These are phyloP conservation scores for Pleurotus pulmonarius DNA, from an alignment of 768 basidiomycete species.

Conservation along the genomic window DNA sequence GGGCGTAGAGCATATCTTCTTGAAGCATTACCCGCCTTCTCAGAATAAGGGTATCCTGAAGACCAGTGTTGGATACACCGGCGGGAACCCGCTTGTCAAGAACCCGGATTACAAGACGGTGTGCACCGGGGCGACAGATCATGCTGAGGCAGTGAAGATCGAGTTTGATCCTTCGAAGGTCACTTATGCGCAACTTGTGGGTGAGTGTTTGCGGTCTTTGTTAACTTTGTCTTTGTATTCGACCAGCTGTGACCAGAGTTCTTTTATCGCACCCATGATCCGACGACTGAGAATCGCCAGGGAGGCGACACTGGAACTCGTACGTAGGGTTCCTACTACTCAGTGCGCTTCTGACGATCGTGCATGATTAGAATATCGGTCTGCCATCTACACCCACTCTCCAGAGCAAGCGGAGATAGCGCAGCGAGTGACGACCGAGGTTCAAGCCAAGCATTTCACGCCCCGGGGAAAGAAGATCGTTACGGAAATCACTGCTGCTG, in stretches of 20 bases:
- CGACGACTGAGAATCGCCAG: constrained; percentile 79
- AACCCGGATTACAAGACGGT: constrained; percentile 73
- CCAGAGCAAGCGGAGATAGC: constrained; percentile 73
- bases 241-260: constrained; percentile 51
- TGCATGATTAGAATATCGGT: constrained; percentile 73
- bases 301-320: constrained; percentile 77
- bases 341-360: too few relatives aligned
- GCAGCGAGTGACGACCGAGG: constrained; percentile 71
- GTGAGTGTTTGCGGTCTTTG: constrained; percentile 36
- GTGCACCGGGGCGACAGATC: constrained; percentile 76
- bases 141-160: constrained; percentile 86
- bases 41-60: constrained; percentile 73
- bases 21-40: constrained; percentile 70
- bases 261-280: constrained; percentile 94
- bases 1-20: constrained; percentile 84
- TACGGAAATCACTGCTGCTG: constrained; percentile 68
- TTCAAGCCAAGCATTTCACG: constrained; percentile 81
- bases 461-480: constrained; percentile 71
- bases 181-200: constrained; percentile 81
- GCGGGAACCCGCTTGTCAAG: constrained; percentile 50
- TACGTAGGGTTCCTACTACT: constrained; percentile 30
- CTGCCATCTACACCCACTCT: constrained; percentile 81
- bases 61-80: constrained; percentile 78
- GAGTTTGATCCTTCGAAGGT: constrained; percentile 81
- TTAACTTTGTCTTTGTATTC: background rate